Percentiles rank a stretch among this genome's conserved stretches.
These are phyloP conservation scores for Blastomyces gilchristii DNA, from an alignment of 2,329 filamentous ascomycete species.

Conservation along the genomic window DNA sequence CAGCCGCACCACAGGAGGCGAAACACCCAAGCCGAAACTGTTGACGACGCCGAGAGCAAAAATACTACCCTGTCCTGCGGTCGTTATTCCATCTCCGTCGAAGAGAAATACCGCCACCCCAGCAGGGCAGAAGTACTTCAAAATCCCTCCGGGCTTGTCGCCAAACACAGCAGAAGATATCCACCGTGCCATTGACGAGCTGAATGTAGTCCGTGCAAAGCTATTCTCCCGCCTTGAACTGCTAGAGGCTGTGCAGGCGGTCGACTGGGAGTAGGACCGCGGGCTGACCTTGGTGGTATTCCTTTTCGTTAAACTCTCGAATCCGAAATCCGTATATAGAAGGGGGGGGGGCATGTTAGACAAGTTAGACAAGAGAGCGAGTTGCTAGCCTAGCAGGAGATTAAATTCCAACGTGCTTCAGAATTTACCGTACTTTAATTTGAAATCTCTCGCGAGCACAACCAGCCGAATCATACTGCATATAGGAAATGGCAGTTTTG, in stretches of 20 bases:
- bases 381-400: neutral
- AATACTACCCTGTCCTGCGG: neutral
- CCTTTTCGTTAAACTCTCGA: neutral
- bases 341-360: too few species aligned
- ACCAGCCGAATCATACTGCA: too few species aligned
- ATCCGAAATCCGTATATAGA: neutral
- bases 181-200: neutral
- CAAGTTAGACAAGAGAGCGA: neutral
- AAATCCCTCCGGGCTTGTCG: neutral
- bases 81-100: neutral
- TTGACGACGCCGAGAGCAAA: neutral
- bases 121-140: neutral
- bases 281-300: too few species aligned
- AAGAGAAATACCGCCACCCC: neutral
- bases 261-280: neutral
- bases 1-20: too few species aligned
- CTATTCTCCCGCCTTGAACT: neutral
- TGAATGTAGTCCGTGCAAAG: neutral
- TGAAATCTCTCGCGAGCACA: too few species aligned
- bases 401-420: too few species aligned
- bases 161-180: conserved; percentile 1
- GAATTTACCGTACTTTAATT: too few species aligned
- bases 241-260: neutral
- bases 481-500: too few species aligned
- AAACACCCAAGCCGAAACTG: too few species aligned